Conservation (phyloP, 192 early-diverging fungal species). For the Coemansia sp. region DNA sequence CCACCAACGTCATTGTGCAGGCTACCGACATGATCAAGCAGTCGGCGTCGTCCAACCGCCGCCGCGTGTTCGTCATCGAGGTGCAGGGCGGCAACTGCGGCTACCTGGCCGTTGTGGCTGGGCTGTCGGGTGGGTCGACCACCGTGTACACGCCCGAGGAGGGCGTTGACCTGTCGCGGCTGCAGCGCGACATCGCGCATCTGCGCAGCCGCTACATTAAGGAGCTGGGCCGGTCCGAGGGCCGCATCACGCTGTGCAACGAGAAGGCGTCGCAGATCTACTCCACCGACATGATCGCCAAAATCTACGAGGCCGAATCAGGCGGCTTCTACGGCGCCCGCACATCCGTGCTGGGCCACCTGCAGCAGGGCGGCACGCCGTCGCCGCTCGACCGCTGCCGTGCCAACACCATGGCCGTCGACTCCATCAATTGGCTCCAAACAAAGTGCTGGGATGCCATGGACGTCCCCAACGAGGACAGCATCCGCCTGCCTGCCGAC, state of each 20-base stretch:
- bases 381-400: conserved; percentile 94
- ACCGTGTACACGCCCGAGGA: conserved; percentile 94
- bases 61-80: conserved; percentile 96
- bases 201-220: conserved; percentile 73
- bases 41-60: conserved; percentile 85
- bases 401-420: conserved; percentile 83
- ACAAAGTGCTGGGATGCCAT: conserved; percentile 57
- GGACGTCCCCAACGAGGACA: conserved; percentile 37
- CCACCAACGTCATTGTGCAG: conserved; percentile 90
- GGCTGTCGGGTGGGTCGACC: conserved; percentile 82
- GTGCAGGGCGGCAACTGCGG: conserved; percentile 96
- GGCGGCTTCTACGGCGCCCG: conserved; percentile 86
- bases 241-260: conserved; percentile 83
- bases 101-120: conserved; percentile 86
- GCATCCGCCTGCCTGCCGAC: conserved; percentile 29
- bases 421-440: conserved; percentile 84
- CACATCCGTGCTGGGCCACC: conserved; percentile 89
- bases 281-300: conserved; percentile 84
- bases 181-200: conserved; percentile 87
- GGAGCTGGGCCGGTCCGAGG: conserved; percentile 77
- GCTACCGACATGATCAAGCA: conserved; percentile 91
- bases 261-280: conserved; percentile 79
- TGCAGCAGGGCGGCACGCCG: conserved; percentile 94
- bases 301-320: conserved; percentile 86
- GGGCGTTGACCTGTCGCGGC: conserved; percentile 71